These are phyloP conservation scores for Kwoniella mangroviensis DNA, from an alignment of 768 basidiomycete species.

Conservation along the genomic window DNA sequence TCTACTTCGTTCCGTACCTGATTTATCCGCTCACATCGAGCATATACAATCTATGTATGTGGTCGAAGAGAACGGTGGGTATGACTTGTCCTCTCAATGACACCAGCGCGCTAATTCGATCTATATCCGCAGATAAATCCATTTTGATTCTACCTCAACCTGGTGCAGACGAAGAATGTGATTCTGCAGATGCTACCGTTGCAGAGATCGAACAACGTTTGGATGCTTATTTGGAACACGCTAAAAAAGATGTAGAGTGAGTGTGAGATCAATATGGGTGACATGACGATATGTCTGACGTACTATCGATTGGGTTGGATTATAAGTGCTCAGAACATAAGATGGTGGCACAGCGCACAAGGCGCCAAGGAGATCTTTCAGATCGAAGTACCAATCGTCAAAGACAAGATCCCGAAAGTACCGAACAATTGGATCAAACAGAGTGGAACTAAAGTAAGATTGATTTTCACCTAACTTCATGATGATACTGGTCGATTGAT, in stretches of 20 bases:
- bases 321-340: too few species aligned
- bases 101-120: not conserved
- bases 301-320: not conserved
- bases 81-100: not conserved
- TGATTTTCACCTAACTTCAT: slow-evolving; percentile 4
- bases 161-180: slow-evolving; percentile 87
- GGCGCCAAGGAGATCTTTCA: slow-evolving; percentile 96
- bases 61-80: slow-evolving; percentile 52
- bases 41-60: slow-evolving; percentile 75
- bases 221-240: slow-evolving; percentile 68
- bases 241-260: slow-evolving; percentile 63
- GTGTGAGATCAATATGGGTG: slow-evolving; percentile 59
- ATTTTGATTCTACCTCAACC: slow-evolving; percentile 73
- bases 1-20: slow-evolving; percentile 78
- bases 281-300: not conserved
- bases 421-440: slow-evolving; percentile 84
- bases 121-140: slow-evolving; percentile 22
- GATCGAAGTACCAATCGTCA: slow-evolving; percentile 68
- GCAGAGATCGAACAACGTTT: slow-evolving; percentile 71
- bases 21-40: slow-evolving; percentile 72
- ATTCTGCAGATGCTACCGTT: slow-evolving; percentile 75
- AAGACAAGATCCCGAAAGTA: slow-evolving; percentile 72
- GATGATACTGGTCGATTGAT: too few species aligned
- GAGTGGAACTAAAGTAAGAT: slow-evolving; percentile 73
- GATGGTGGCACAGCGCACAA: slow-evolving; percentile 71